A percentile compares a stretch with the other conserved stretches of the same genome.
phyloP scores from a whole-genome alignment of 371 early-diverging fungal species.

The Syncephalis plumigaleata region DNA sequence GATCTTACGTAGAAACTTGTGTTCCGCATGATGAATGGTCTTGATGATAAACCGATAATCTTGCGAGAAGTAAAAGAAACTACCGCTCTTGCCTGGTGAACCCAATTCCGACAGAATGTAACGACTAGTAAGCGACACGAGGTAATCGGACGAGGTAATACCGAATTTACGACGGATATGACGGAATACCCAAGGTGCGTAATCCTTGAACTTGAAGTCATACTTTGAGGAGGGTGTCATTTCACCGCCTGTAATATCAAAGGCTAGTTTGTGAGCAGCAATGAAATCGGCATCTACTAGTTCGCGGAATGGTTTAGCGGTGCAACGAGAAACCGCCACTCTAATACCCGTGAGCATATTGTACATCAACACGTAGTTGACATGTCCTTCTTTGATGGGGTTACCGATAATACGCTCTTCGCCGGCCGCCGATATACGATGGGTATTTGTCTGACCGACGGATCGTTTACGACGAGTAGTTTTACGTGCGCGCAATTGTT shows the following conservation, averaged over 20 bases:
- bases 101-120: conserved; percentile 92
- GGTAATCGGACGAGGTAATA: conserved; percentile 86
- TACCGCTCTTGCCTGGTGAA: conserved; percentile 87
- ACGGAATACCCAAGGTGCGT: conserved; percentile 95
- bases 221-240: conserved; percentile 84
- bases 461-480: too few species aligned
- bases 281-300: conserved; percentile 60
- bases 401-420: conserved; percentile 26
- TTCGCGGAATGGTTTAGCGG: conserved; percentile 57
- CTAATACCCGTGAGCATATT: conserved; percentile 93
- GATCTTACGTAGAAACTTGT: conserved; percentile 75
- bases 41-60: conserved; percentile 97
- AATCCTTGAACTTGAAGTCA: conserved; percentile 97
- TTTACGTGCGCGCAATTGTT: too few species aligned
- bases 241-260: conserved; percentile 86
- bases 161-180: conserved; percentile 70
- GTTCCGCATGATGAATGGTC: conserved; percentile 87
- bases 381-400: conserved; percentile 42
- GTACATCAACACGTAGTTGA: conserved; percentile 81
- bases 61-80: conserved; percentile 91
- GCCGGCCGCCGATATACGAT: too few species aligned
- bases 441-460: too few species aligned
- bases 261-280: conserved; percentile 81
- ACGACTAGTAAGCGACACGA: conserved; percentile 89
- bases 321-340: conserved; percentile 70